Base-by-base conservation (phyloP, 176 grass and related monocot species). In the Elymus sibiricus region DNA sequence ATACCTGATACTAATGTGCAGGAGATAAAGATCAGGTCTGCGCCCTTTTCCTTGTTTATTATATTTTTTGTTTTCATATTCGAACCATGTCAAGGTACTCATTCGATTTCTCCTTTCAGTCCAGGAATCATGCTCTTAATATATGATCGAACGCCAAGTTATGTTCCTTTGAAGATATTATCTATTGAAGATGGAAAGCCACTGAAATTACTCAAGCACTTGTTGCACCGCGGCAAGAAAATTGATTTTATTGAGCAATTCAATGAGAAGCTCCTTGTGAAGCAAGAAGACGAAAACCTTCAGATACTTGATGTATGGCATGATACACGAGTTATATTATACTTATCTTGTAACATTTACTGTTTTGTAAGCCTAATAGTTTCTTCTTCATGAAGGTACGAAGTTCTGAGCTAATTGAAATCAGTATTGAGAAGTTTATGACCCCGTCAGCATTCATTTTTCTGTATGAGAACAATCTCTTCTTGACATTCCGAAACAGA, bases 111-210 rank as follows among this genome's bases (percentile, higher is more conserved):
- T 44, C 4, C 38, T 80, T 80, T 68, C 94, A 99, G 97, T 62
- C 97, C 97, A 53, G 94, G 97, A 94, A 96, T 99, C 79, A 99
- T 99, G 97, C 89, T 99, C 34, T 82, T 99, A 87, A 99, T 99
- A 88, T 99, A 94, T 79, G 88, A 99, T 47, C 87, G 92, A 88
- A 84, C 71, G 9, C 71, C 94, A 15, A 83, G 92, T 94, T 87
- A 85, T 88, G 97, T 99, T 84, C 97, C 97, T 73, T 80, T 99
- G 79, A 93, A 91, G 84, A 99, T 99, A 94, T 86, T 99, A 69
- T 99, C 97, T 5, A 99, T 99, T 69, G 97, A 99, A 90, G 94
- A 99, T 79, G 97, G 97, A 63, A 94, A 86, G 25, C 86, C 87
- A 78, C 76, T 99, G 76, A 99, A 99, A 89, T 94, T 73, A 7